A percentile compares a stretch with the other conserved stretches of the same genome.
phyloP scores from a whole-genome alignment of 495 filamentous ascomycete genomes.

The Xylaria cubensis region DNA sequence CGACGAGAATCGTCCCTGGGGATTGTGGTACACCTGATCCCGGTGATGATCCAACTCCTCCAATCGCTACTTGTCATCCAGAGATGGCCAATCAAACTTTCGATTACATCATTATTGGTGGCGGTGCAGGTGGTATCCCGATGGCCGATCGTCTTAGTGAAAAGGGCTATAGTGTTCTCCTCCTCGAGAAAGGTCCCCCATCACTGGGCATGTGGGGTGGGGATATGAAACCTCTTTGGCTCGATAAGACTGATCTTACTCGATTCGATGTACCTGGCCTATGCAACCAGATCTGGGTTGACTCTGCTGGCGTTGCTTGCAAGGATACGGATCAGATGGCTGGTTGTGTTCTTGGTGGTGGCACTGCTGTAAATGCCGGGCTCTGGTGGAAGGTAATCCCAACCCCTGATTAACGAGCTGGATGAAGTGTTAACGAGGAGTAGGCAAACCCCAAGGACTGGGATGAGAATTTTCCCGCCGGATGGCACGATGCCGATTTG shows the following conservation, averaged over 20 bases:
- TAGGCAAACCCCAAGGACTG: conserved; percentile 65
- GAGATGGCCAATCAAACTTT: conserved; percentile 54
- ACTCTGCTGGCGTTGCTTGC: conserved; percentile 69
- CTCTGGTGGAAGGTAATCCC: conserved; percentile 58
- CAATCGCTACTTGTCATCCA: conserved; percentile 40
- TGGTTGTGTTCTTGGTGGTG: conserved; percentile 80
- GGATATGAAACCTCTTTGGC: conserved; percentile 65
- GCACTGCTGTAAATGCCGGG: conserved; percentile 75
- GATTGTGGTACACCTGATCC: conserved; percentile 44
- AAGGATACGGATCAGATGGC: conserved; percentile 76
- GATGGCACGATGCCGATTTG: conserved; percentile 74
- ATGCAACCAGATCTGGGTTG: conserved; percentile 73
- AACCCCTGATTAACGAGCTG: not conserved
- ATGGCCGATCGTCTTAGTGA: conserved; percentile 73
- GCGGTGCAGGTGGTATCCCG: conserved; percentile 70
- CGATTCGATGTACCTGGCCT: conserved; percentile 82
- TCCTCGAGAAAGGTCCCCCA: conserved; percentile 74
- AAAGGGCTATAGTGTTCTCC: conserved; percentile 79
- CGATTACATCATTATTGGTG: conserved; percentile 74
- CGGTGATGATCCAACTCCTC: conserved; percentile 33
- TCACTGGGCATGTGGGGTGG: conserved; percentile 67
- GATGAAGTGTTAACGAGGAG: conserved; percentile 16
- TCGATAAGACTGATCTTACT: conserved; percentile 71
- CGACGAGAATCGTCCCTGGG: conserved; percentile 43
- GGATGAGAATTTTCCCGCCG: conserved; percentile 74